These are phyloP conservation scores for Gonium pectorale DNA, from an alignment of 139 green algal genomes.

Conservation along the genomic window DNA sequence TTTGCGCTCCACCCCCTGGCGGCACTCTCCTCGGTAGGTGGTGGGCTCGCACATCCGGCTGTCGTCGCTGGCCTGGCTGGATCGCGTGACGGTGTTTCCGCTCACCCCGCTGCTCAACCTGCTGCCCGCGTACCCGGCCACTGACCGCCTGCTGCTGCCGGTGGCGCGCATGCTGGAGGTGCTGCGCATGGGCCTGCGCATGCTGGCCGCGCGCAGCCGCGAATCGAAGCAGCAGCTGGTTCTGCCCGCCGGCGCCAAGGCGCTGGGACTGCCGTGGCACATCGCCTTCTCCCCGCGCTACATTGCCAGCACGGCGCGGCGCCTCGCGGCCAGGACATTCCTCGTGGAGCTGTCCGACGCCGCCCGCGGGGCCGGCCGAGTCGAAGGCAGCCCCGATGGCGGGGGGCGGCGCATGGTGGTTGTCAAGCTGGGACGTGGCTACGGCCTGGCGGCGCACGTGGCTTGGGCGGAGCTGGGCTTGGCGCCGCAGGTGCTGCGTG, in stretches of 20 bases:
- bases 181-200: not conserved
- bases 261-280: not conserved
- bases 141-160: not conserved
- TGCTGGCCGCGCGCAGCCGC: not conserved
- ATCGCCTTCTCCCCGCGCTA: no score
- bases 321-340: no score
- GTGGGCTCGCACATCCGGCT: not conserved
- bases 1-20: not conserved
- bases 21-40: not conserved
- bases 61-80: not conserved
- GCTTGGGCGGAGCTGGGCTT: not conserved
- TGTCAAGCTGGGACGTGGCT: not conserved
- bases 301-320: no score
- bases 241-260: no score
- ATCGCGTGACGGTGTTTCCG: not conserved
- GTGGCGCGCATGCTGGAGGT: not conserved
- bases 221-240: no score
- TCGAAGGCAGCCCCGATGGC: no score
- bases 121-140: not conserved
- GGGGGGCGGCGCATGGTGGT: no score
- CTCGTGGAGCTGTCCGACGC: no score
- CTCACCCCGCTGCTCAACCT: conserved; percentile 12
- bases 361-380: no score
- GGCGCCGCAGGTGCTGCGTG: not conserved
- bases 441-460: not conserved